phyloP scores from a whole-genome alignment of 2,329 filamentous ascomycete species.

The Colletotrichum sp. region DNA sequence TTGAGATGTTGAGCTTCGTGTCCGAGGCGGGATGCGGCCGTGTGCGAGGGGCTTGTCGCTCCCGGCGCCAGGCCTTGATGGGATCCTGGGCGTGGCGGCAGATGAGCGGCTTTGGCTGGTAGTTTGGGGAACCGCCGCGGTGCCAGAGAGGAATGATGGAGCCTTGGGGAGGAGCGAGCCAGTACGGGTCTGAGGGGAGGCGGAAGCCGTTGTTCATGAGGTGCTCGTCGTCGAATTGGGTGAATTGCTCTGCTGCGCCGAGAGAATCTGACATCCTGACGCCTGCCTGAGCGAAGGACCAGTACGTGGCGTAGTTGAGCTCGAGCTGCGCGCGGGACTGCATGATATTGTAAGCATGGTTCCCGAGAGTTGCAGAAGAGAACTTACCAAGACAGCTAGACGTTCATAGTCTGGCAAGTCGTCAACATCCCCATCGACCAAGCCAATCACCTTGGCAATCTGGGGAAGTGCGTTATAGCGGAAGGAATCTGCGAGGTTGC shows the following conservation, averaged over 20 bases:
- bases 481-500: constrained; percentile 16
- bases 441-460: constrained; percentile 9
- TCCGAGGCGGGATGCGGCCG: background rate
- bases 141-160: constrained; percentile 20
- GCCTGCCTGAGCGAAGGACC: constrained; percentile 17
- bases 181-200: constrained; percentile 17
- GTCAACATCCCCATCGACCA: constrained; percentile 12
- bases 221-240: constrained; percentile 19
- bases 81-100: constrained; percentile 15
- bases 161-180: constrained; percentile 14
- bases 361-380: background rate
- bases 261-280: constrained; percentile 19
- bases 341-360: background rate
- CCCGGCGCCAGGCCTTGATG: constrained; percentile 15
- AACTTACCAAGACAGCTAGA: constrained; percentile 12
- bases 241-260: constrained; percentile 14
- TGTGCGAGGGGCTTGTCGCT: background rate
- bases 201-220: constrained; percentile 20
- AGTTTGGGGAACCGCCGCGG: constrained; percentile 15
- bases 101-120: constrained; percentile 18
- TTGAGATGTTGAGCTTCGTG: constrained; percentile 10
- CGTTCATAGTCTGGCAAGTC: constrained; percentile 17
- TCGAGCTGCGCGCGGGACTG: constrained; percentile 18
- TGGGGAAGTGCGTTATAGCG: constrained; percentile 17
- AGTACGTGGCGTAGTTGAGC: constrained; percentile 19